Evolutionary conservation across 2,329 filamentous ascomycete species (phyloP), one percentile per base, ranked within the genome.

Genomic region (Apiospora saccharicola): DNA sequence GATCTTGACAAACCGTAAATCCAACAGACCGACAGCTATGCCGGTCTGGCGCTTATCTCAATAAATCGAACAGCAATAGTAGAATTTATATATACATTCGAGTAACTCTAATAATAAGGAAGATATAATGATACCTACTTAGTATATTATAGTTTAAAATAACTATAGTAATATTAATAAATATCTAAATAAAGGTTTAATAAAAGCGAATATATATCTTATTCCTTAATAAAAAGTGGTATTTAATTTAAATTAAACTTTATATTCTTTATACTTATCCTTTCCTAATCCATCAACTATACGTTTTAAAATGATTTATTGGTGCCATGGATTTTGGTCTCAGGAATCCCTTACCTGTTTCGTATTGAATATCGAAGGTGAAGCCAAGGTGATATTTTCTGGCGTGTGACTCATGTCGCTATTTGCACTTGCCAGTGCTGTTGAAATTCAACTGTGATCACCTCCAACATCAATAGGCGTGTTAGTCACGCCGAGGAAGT

Each of bases 1-100:
- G 57, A 64, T 64, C 34, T 19, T 64, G 57, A 64, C 34, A 64
- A n/a, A 8, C 22, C 57, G 57, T 64, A 64, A 41, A 64, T 7
- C 57, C 26, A 34, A 30, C 26, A n/a, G 4, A 10, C 26, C 13
- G 4, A 10, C 30, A 64, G 57, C 34, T n/a, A 61, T 16, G 53
- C 53, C 30, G 8, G 30, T 61, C 16, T 61, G 30, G 30, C 30
- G 30, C 19, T 22, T 19, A 34, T n/a, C 6, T 16, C 30, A 37
- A 37, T 7, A 61, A n/a, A 12, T n/a, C 53, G 53, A 10, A 61
- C 30, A 61, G 57, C 19, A 64, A 41, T 4, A 64, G 57, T 41
- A 64, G 53, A 61, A n/a, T 30, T 12, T 4, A 61, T 19, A n/a
- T 37, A 61, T n/a, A 37, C 3, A 34, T 12, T 4, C 4, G 10